Percentiles rank a stretch among this genome's conserved stretches.
These are phyloP conservation scores for Boletellus ananas DNA, from an alignment of 768 basidiomycete species.

Conservation along the genomic window DNA sequence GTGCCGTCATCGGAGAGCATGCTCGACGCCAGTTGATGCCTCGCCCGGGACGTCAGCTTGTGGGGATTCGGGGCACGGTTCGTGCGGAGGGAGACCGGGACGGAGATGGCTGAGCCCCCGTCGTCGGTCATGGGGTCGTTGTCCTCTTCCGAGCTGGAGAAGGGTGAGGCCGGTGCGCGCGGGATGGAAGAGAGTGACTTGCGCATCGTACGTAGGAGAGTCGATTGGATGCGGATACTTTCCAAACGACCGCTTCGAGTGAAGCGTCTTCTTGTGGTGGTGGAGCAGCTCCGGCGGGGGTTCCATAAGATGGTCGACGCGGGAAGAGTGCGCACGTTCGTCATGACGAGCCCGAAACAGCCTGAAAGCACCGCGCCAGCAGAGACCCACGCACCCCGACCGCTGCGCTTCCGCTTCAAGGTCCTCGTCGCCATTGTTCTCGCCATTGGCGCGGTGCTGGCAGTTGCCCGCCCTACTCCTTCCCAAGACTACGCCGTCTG, in stretches of 20 bases:
- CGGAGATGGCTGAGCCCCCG: conserved; percentile 48
- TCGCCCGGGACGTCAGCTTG: conserved; percentile 27
- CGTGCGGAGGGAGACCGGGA: conserved; percentile 31
- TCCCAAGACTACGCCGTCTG: conserved; percentile 53
- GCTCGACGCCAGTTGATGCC: conserved; percentile 54
- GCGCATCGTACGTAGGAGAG: conserved; percentile 78
- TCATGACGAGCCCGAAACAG: neutral
- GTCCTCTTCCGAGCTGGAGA: conserved; percentile 75
- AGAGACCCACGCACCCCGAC: too few relatives aligned
- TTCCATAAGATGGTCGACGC: conserved; percentile 11
- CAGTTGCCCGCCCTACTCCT: neutral
- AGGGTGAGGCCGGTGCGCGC: conserved; percentile 4
- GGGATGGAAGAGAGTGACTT: conserved; percentile 20
- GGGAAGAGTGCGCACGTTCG: neutral
- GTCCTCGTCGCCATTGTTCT: conserved; percentile 6
- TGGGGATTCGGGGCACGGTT: conserved; percentile 22
- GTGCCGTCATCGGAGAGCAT: conserved; percentile 67
- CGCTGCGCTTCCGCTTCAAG: neutral
- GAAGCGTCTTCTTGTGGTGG: conserved; percentile 33
- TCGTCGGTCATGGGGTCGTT: conserved; percentile 85
- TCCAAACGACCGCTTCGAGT: conserved; percentile 63
- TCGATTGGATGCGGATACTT: conserved; percentile 60
- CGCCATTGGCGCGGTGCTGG: conserved; percentile 5
- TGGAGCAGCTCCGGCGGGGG: conserved; percentile 21
- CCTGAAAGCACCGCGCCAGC: neutral